A percentile compares a stretch with the other conserved stretches of the same genome.
phyloP scores from a whole-genome alignment of 495 filamentous ascomycete genomes.

The Pyronema omphalodes region DNA sequence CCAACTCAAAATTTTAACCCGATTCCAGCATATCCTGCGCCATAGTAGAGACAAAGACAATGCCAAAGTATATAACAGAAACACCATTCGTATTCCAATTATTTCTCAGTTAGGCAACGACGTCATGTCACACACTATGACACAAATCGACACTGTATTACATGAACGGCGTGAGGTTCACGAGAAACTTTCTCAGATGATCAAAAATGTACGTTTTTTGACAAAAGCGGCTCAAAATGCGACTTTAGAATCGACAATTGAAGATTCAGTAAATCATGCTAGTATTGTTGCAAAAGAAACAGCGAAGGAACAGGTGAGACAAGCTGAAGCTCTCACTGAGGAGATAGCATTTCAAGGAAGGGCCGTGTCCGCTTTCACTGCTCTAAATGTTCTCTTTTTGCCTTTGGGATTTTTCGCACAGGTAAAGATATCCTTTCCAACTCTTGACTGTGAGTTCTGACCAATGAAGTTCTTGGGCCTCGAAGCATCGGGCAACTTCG shows the following conservation, averaged over 20 bases:
- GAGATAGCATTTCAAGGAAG: background rate
- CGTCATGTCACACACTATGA: background rate
- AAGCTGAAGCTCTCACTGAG: background rate
- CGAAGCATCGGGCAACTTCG: background rate
- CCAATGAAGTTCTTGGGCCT: background rate
- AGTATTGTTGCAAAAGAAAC: background rate
- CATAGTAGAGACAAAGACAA: background rate
- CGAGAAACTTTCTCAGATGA: too few species aligned
- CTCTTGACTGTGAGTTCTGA: background rate
- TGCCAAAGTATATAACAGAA: background rate
- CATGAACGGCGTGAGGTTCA: background rate
- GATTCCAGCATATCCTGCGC: background rate
- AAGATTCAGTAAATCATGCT: background rate
- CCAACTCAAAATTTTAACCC: background rate
- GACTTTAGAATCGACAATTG: background rate
- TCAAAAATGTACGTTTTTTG: too few species aligned
- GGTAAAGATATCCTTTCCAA: background rate
- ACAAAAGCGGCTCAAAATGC: too few species aligned
- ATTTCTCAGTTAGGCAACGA: background rate
- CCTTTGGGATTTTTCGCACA: background rate
- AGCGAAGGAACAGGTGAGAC: background rate
- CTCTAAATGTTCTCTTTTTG: background rate
- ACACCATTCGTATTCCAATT: too few species aligned
- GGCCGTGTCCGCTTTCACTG: background rate
- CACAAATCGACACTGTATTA: background rate